phyloP scores from a whole-genome alignment of 768 basidiomycete genomes.

The Kwoniella sp. region DNA sequence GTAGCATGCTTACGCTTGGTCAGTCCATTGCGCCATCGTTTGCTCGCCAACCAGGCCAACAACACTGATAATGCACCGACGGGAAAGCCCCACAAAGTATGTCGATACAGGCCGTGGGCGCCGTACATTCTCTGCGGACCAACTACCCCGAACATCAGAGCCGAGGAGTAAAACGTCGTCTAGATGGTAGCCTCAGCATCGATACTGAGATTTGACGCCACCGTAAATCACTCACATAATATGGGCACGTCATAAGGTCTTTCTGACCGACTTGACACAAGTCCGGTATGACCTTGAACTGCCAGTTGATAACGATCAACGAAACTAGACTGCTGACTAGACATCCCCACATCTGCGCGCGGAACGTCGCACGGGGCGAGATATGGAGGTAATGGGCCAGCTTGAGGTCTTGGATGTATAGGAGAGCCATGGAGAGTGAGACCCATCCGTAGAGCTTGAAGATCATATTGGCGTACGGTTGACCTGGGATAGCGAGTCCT shows the following conservation, averaged over 20 bases:
- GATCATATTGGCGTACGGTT: conserved; percentile 56
- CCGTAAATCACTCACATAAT: conserved; percentile 43
- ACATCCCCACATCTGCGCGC: conserved; percentile 55
- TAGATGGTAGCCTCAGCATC: not conserved
- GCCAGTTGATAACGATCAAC: conserved; percentile 56
- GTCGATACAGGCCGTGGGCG: conserved; percentile 57
- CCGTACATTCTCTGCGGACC: conserved; percentile 56
- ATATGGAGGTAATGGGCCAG: conserved; percentile 89
- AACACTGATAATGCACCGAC: conserved; percentile 72
- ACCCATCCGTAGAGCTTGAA: conserved; percentile 62
- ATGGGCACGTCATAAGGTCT: conserved; percentile 66
- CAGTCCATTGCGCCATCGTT: conserved; percentile 62
- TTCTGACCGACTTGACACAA: conserved; percentile 55
- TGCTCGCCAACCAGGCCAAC: conserved; percentile 71
- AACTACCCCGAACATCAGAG: conserved; percentile 55
- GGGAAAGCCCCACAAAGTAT: conserved; percentile 72
- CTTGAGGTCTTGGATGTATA: conserved; percentile 46
- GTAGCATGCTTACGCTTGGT: conserved; percentile 6
- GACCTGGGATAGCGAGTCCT: conserved; percentile 54
- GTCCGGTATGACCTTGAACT: conserved; percentile 54
- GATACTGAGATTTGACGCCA: not conserved
- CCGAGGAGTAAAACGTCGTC: conserved; percentile 56
- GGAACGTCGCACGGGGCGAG: conserved; percentile 81
- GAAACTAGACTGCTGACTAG: conserved; percentile 52
- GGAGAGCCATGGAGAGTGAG: conserved; percentile 4